Base-by-base conservation (phyloP, 495 filamentous ascomycete genomes). In the Aspergillus asperescens region DNA sequence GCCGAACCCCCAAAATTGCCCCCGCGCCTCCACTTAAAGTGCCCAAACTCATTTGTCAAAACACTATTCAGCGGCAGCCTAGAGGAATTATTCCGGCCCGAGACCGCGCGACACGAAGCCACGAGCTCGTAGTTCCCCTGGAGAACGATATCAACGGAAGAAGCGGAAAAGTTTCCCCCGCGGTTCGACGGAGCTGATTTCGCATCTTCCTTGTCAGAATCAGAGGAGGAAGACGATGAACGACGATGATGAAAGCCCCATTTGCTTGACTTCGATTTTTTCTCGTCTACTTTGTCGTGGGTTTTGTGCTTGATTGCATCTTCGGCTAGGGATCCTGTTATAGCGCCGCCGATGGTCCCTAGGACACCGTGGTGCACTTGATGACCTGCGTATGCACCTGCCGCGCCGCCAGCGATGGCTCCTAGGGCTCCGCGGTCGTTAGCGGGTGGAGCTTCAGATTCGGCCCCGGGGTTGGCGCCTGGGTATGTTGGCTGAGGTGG, bases 1-100 rank as follows among this genome's bases (percentile, higher is more conserved):
- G 68, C 70, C 35, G 69, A 70, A 3, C 58, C 50, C 7, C 58
- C 62, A 48, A 75, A 75, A 40, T 73, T 73, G 18, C 72, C 72
- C 2, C 32, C 41, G 9, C 59, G 50, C 15, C 23, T 32, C 60
- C 60, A 62, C 37, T 18, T 43, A 25, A 62, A 59, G 4, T 50
- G 37, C 1, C 60, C 60, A 34, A 23, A 59, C 8, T 35, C 20
- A 48, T 62, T 62, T 8, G 41, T 47, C 15, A 62, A 25, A 15
- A 62, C 56, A 29, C 28, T 47, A 19, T 59, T 59, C 31, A 62
- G 42, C 7, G 56, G 32, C 18, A 62, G 37, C 18, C 20, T 32
- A 8, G 60, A 54, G 7, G 25, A 45, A 5, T 48, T 28, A 5
- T 40, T 7, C 7, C 48, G 31, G 8, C 60, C 56, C n/a, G 56